Evolutionary conservation across 139 green algal genomes (phyloP).

Genomic region (Tetradesmus obliquus): DNA sequence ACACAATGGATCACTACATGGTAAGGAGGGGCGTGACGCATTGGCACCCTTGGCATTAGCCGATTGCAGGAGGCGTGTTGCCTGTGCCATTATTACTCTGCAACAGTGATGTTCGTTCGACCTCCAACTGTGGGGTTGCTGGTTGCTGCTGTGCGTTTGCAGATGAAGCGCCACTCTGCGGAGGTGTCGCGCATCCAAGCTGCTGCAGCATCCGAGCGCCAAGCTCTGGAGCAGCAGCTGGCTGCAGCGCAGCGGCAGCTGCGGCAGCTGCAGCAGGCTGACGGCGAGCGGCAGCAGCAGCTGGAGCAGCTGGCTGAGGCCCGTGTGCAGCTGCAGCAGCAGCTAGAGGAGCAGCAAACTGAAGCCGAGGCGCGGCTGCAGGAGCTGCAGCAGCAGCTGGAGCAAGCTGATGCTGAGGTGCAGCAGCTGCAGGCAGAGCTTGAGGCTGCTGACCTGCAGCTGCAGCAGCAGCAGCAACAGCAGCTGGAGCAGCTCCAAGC

Average conservation of each 20-base stretch:
- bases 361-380: not conserved
- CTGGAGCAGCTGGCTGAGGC: constrained; percentile 32
- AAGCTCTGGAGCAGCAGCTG: constrained; percentile 36
- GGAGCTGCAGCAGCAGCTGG: constrained; percentile 13
- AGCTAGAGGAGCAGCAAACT: constrained; percentile 17
- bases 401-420: not conserved
- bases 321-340: not conserved
- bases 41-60: no score
- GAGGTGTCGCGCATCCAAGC: constrained; percentile 14
- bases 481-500: constrained; percentile 32
- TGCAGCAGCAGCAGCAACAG: constrained; percentile 48
- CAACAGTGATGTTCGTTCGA: no score
- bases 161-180: not conserved
- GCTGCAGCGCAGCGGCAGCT: not conserved
- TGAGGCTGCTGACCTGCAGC: constrained; percentile 3
- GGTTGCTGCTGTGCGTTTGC: not conserved
- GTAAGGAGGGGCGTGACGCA: no score
- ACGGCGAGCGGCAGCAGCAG: constrained; percentile 23
- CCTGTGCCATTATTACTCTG: no score
- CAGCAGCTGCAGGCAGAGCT: constrained; percentile 13
- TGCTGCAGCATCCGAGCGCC: constrained; percentile 24
- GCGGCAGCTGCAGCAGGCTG: constrained; percentile 8
- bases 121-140: no score
- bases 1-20: no score
- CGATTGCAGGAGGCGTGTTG: no score